Evolutionary conservation across 176 grass and related monocot genomes (phyloP), one percentile per base, ranked within the genome.

Genomic region (Oryza meridionalis): DNA sequence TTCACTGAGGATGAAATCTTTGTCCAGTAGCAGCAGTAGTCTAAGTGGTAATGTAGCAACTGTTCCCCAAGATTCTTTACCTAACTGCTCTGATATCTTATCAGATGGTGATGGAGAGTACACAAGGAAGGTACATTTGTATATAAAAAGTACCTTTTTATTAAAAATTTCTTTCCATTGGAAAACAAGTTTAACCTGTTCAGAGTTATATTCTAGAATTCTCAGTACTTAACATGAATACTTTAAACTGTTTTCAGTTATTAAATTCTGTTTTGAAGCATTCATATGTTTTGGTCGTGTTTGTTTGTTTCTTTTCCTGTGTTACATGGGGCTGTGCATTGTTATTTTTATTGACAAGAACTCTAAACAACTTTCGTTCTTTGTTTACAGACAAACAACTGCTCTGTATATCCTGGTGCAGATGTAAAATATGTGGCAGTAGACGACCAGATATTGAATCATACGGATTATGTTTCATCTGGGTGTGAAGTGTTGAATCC

Each of bases 321-420:
- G 27, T 27, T 79, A 26, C 49, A 7, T 79, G 11, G 24, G 53
- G 26, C 33, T 72, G 6, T 65, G 51, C 70, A 67, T 25, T 79
- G 51, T 19, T 72, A 37, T 40, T 79, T 74, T 59, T 72, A 63
- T 35, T 19, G 68, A 22, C 0, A 24, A 78, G 16, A 83, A 13
- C 75, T 82, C 15, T 65, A 65, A 65, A 65, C 40, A 46, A 45
- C 51, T 71, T 70, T 15, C 38, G 51, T 14, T 85, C 67, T 63
- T 66, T 80, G 32, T 67, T 78, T 63, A 22, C 80, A 88, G 81
- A 43, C 22, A 83, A 46, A 63, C 73, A 51, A 58, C 73, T 58
- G 31, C 55, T 32, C 66, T 77, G 38, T 58, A 73, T 21, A 50
- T 37, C 49, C 68, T 37, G 24, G 53, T 44, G 43, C 7, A 27